Evolutionary conservation across 2,329 filamentous ascomycete species (phyloP).

Genomic region (Penicillium concentricum): DNA sequence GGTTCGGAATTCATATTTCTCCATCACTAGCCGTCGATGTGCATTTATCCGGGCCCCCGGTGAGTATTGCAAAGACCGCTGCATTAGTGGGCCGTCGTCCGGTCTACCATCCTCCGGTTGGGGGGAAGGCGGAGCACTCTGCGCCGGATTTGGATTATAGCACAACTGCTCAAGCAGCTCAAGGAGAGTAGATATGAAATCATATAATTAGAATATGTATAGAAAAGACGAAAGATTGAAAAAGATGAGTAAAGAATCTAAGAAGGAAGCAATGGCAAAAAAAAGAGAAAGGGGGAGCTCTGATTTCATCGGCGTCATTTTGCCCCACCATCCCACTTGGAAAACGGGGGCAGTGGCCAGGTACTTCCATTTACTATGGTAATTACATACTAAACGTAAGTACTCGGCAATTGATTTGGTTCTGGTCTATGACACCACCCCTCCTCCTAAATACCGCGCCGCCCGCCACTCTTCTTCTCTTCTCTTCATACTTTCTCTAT

Average conservation of each 20-base stretch:
- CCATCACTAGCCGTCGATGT: slow-evolving; percentile 10
- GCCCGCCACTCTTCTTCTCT: slow-evolving; percentile 19
- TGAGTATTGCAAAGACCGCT: slow-evolving; percentile 20
- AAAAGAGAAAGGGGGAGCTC: background rate
- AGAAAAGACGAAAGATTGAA: background rate
- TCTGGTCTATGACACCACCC: slow-evolving; percentile 17
- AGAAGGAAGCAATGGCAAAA: background rate
- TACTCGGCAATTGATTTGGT: slow-evolving; percentile 14
- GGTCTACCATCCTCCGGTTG: slow-evolving; percentile 29
- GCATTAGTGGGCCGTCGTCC: slow-evolving; percentile 27
- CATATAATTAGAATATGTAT: background rate
- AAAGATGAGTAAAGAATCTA: background rate
- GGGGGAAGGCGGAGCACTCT: slow-evolving; percentile 34
- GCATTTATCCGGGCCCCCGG: slow-evolving; percentile 28
- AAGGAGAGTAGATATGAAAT: background rate
- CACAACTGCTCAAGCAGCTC: background rate
- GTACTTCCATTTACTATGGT: slow-evolving; percentile 17
- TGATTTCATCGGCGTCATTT: slow-evolving; percentile 29
- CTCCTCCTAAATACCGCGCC: slow-evolving; percentile 24
- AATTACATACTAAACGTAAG: slow-evolving; percentile 3
- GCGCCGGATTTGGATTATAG: slow-evolving; percentile 23
- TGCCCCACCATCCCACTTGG: slow-evolving; percentile 25
- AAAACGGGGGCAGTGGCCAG: slow-evolving; percentile 1
- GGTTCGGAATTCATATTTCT: background rate
- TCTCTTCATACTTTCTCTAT: slow-evolving; percentile 20